phyloP scores from a whole-genome alignment of 2,329 filamentous ascomycete species.

The Penicillium expansum region DNA sequence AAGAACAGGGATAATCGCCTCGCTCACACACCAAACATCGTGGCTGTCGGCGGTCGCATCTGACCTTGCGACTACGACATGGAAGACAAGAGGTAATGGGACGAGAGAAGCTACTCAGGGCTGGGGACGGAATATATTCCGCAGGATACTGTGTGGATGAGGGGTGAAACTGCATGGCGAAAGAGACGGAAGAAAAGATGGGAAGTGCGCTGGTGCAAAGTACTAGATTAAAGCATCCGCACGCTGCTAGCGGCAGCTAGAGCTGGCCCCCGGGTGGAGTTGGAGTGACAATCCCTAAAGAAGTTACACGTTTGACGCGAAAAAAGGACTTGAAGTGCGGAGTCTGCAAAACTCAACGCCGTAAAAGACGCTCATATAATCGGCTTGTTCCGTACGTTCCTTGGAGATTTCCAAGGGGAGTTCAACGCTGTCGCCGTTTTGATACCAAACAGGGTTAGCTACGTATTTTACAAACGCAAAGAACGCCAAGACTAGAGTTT shows the following conservation, averaged over 20 bases:
- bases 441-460: too few relatives aligned
- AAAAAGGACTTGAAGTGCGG: too few relatives aligned
- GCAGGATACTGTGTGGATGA: neutral
- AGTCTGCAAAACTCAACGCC: too few relatives aligned
- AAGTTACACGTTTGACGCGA: too few relatives aligned
- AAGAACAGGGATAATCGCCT: neutral
- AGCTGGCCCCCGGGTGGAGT: too few relatives aligned
- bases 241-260: neutral
- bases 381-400: too few relatives aligned
- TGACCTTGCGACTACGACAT: neutral
- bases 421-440: too few relatives aligned
- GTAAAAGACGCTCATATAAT: too few relatives aligned
- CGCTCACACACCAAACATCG: neutral
- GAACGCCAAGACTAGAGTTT: too few relatives aligned
- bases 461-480: too few relatives aligned
- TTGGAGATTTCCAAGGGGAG: too few relatives aligned
- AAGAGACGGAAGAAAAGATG: neutral
- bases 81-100: neutral
- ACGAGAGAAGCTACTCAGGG: neutral
- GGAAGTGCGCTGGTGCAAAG: neutral
- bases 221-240: neutral
- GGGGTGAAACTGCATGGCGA: neutral
- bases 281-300: too few relatives aligned
- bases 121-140: neutral
- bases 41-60: neutral